Percentiles rank a stretch among this genome's conserved stretches.
phyloP scores from a whole-genome alignment of 73 alveolate species.

The Paramecium pentaurelia region DNA sequence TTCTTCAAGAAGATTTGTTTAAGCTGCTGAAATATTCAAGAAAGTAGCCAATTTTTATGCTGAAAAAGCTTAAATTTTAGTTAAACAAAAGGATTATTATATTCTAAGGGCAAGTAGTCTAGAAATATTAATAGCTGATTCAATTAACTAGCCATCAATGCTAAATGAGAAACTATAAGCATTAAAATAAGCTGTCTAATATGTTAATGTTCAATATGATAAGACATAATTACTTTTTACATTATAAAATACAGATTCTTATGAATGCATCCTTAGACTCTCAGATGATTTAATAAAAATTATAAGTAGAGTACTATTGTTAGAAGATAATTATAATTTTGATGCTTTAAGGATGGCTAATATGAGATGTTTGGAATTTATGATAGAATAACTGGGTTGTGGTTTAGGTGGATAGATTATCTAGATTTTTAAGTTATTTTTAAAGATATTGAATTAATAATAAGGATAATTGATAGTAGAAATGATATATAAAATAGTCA shows the following conservation, averaged over 20 bases:
- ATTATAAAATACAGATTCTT: neutral
- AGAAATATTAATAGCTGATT: conserved; percentile 9
- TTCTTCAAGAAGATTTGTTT: conserved; percentile 23
- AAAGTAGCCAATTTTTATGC: conserved; percentile 36
- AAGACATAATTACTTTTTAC: neutral
- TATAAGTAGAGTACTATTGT: neutral
- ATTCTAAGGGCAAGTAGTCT: conserved; percentile 1
- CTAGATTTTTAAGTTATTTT: neutral
- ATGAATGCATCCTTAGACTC: neutral
- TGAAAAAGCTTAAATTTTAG: neutral
- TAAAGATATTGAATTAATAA: neutral
- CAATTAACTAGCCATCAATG: conserved; percentile 35
- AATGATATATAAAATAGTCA: neutral
- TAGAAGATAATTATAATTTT: neutral
- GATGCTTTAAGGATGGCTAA: conserved; percentile 36
- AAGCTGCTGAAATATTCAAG: conserved; percentile 51
- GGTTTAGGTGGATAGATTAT: neutral
- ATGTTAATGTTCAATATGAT: neutral
- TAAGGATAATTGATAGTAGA: neutral
- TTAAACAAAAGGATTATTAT: neutral
- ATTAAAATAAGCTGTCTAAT: neutral
- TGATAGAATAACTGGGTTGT: conserved; percentile 16
- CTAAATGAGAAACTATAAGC: conserved; percentile 38
- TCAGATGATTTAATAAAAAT: conserved; percentile 5
- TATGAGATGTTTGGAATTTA: conserved; percentile 31